Evolutionary conservation across 495 filamentous ascomycete species (phyloP).

Genomic region (Penicillium riverlandense): DNA sequence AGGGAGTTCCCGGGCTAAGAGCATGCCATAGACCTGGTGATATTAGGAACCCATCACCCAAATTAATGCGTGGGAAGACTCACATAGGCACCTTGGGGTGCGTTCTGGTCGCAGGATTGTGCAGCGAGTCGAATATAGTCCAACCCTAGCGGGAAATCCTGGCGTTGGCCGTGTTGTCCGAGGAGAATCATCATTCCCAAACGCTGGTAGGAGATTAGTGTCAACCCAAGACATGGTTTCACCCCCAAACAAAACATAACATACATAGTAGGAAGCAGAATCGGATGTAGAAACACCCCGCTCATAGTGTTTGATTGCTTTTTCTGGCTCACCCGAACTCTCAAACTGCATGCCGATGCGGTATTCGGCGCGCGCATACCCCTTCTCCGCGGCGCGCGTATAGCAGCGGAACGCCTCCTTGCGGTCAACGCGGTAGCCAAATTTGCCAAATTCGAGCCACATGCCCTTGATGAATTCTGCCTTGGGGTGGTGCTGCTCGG

Average conservation of each 20-base stretch:
- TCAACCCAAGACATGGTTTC: background rate
- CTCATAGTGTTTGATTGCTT: slow-evolving; percentile 85
- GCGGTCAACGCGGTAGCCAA: slow-evolving; percentile 80
- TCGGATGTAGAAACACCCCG: slow-evolving; percentile 69
- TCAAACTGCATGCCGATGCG: slow-evolving; percentile 98
- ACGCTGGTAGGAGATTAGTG: slow-evolving; percentile 41
- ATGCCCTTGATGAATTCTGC: slow-evolving; percentile 92
- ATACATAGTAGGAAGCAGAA: slow-evolving; percentile 84
- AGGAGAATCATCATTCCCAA: slow-evolving; percentile 96
- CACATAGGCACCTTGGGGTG: slow-evolving; percentile 90
- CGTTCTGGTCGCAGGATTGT: slow-evolving; percentile 89
- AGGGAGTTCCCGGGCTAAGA: slow-evolving; percentile 80
- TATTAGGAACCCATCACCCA: slow-evolving; percentile 4
- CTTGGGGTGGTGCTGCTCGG: slow-evolving; percentile 86
- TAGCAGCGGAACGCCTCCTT: slow-evolving; percentile 89
- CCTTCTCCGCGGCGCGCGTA: slow-evolving; percentile 74
- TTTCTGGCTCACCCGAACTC: slow-evolving; percentile 80
- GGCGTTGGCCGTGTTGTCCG: slow-evolving; percentile 81
- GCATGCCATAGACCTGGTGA: slow-evolving; percentile 79
- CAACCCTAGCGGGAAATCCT: slow-evolving; percentile 71
- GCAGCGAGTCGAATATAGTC: slow-evolving; percentile 77
- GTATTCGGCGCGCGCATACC: slow-evolving; percentile 93
- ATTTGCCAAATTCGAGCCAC: slow-evolving; percentile 98
- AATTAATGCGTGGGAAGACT: slow-evolving; percentile 11
- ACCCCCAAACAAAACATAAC: slow-evolving; percentile 1